Evolutionary conservation across 495 filamentous ascomycete species (phyloP), one percentile per base, ranked within the genome.

Genomic region (Penicillium verhagenii): DNA sequence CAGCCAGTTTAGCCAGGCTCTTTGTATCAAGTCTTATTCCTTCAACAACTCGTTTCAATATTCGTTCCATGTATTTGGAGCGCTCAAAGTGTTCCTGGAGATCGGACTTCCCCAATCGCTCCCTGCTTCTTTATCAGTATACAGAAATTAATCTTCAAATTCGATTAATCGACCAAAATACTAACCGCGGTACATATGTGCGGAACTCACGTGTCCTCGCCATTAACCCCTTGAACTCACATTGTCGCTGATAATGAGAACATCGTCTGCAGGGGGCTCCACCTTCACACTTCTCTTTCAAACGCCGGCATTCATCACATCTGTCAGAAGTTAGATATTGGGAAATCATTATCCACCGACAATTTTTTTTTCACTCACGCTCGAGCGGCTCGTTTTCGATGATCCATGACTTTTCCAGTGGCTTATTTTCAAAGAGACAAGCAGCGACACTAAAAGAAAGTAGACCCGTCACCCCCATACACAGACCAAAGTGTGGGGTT

Each of bases 271-370:
- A 72, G 10, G 69, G 66, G 37, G 58, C 47, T 43, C 67, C 64
- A n/a, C 66, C 67, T 51, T 70, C 67, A 47, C 69, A 72, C 46
- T 68, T 65, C 52, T 65, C 65, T 35, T 68, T 68, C 8, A 65
- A 38, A 7, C 63, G 53, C 23, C 62, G 57, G 37, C 65, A 68
- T 21, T 58, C 60, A 51, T 68, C 65, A 42, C 65, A 68, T 21
- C 65, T 68, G 11, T 45, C 14, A 25, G 14, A 4, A 26, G 14
- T 45, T n/a, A 45, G 42, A 45, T 14, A 6, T 14, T 43, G 46
- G 11, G 26, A n/a, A 19, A 2, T 13, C 18, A 25, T 37, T 19
- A 10, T 18, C 10, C 31, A 23, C 1, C n/a, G n/a, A n/a, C n/a
- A n/a, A n/a, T n/a, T 0, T 5, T 25, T 16, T 46, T 26, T 39